Evolutionary conservation across 108 stramenopile species (phyloP).

Genomic region (Pseudonitzschia multiseries): DNA sequence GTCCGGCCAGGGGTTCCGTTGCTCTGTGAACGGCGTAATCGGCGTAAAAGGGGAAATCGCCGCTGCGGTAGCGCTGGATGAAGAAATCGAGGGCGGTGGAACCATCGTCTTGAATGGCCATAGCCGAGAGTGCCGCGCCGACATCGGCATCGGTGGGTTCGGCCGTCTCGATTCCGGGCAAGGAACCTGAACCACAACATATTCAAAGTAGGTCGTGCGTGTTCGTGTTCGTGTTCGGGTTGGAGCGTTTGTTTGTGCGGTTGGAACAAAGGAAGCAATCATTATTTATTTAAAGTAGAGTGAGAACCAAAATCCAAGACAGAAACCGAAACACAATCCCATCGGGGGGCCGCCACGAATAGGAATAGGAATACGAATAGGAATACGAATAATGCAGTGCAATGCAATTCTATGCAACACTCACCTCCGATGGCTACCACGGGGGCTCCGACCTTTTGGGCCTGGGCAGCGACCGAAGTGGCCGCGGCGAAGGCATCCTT

Average conservation of each 20-base stretch:
- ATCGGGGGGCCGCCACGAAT: no score
- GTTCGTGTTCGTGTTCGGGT: no score
- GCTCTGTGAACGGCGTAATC: conserved; percentile 82
- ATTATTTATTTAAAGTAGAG: no score
- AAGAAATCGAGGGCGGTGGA: conserved; percentile 72
- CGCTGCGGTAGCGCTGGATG: conserved; percentile 81
- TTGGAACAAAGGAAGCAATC: no score
- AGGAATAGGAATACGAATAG: no score
- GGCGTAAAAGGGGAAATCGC: conserved; percentile 79
- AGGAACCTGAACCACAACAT: conserved; percentile 28
- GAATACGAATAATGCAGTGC: no score
- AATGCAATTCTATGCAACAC: not conserved
- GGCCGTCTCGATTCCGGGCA: conserved; percentile 64
- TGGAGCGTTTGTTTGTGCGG: no score
- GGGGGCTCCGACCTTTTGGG: conserved; percentile 62
- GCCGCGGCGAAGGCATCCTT: conserved; percentile 64
- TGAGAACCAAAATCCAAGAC: not conserved
- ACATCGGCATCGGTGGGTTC: conserved; percentile 69
- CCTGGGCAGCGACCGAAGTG: conserved; percentile 56
- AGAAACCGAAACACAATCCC: not conserved
- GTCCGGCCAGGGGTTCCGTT: conserved; percentile 67
- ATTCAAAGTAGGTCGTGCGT: no score
- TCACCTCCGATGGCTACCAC: conserved; percentile 72
- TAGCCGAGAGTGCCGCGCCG: conserved; percentile 61
- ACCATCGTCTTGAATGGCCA: conserved; percentile 77